Base-by-base conservation (phyloP, 2,329 filamentous ascomycete species). In the Didymella glomerata region DNA sequence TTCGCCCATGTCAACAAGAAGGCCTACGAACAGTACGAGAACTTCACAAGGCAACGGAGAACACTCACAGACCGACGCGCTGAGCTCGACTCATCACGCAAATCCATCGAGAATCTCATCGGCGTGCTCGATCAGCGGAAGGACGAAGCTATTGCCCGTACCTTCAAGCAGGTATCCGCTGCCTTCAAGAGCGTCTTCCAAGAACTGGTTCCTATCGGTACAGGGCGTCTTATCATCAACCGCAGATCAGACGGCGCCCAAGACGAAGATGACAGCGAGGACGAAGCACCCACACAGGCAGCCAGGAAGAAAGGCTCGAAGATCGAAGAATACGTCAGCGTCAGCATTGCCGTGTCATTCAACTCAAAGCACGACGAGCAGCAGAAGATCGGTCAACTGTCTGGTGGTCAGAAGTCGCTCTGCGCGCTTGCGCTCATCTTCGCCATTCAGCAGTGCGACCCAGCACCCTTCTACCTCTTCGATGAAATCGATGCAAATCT, bases 1-100 rank as follows among this genome's bases (percentile, higher is more conserved):
- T 98, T 95, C 80, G 92, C 93, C 54, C 92, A 97, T 71, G 93
- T 99, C 80, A 99, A 99, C 85, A 99, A 98, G 81, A 98, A 99
- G 80, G 95, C 95, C 0, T 97, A 98, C 74, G 96, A 99, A 79
- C 95, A 99, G 77, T 99, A 98, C 82, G 96, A 94, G 80, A 96
- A 89, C 80, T 99, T 98, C 76, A 97, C 94, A 8, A 90, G 89
- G 49, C 92, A 97, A 78, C 90, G 96, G 57, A 93, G 97, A 62
- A 90, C 90, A 22, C 84, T 99, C 18, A 90, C 91, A 48, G 90
- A 91, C 72, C 90, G 95, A 67, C 88, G 94, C 48, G 86, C 89
- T 68, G 95, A 98, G 76, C 87, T 99, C 11, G 92, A 97, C 69
- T 88, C 88, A 14, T 94, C 91, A 2, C 92, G 96, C 67, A 84